Base-by-base conservation (phyloP, 176 grass and related monocot genomes). In the Puccinellia tenuiflora region DNA sequence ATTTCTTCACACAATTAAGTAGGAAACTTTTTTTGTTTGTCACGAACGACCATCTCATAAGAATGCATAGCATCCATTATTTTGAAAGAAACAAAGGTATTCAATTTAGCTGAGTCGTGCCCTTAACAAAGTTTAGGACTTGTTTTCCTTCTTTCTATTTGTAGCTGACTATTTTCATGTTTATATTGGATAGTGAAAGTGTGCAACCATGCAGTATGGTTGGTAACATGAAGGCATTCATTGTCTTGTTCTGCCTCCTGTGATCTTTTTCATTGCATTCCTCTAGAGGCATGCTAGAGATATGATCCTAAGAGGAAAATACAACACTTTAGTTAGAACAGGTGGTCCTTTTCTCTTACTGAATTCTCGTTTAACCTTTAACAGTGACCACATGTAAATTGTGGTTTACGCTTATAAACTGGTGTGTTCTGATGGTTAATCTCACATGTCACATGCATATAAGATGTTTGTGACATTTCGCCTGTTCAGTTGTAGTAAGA, bases 161-260 rank as follows among this genome's bases (percentile, higher is more conserved):
- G 13, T 17, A 42, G 65, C 29, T 76, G 51, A 46, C n/a, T 77
- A 12, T 56, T 57, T 64, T 89, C 21, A 48, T 33, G 68, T 68
- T 79, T 69, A 50, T 35, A 51, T 51, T 85, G 62, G 70, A 30
- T 82, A 79, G 64, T 71, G 80, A 18, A 61, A 88, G 5, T 77
- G 67, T 39, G 31, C 50, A 63, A 57, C 71, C 62, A 42, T 48
- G 52, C 18, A 28, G 72, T 80, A 73, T 21, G 33, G 30, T 48
- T 51, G 46, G 72, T 84, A 47, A 53, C 40, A 79, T 79, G 40
- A 5, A 79, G 39, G n/a, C 67, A 75, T 70, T 46, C 56, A 38
- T 71, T 43, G 39, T 77, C 30, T 60, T 81, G 17, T 89, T 38
- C 60, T 68, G 14, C 69, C 74, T 18, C 37, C 68, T 48, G 18